These are phyloP conservation scores for Chaetomiaceae sp. DNA, from an alignment of 2,329 filamentous ascomycete genomes.

Conservation along the genomic window DNA sequence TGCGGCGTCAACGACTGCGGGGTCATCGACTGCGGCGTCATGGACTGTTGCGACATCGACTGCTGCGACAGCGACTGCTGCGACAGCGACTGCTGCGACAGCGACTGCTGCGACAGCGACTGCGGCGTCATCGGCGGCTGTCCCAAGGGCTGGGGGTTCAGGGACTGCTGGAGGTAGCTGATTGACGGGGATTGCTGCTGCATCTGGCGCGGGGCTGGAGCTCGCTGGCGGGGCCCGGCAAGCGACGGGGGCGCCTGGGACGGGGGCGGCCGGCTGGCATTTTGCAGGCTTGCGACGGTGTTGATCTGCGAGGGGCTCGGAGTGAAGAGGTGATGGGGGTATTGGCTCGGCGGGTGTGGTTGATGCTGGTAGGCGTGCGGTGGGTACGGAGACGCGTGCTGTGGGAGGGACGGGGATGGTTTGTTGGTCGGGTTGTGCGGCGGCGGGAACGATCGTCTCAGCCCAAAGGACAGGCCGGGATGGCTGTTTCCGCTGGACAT, in stretches of 20 bases:
- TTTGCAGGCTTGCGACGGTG: conserved; percentile 46
- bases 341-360: conserved; percentile 38
- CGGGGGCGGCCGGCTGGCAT: conserved; percentile 39
- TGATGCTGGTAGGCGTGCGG: conserved; percentile 47
- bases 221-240: conserved; percentile 42
- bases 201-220: conserved; percentile 44
- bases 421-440: conserved; percentile 50
- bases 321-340: conserved; percentile 51
- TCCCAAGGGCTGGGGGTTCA: conserved; percentile 31
- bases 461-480: conserved; percentile 49
- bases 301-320: conserved; percentile 44
- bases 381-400: conserved; percentile 49
- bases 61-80: conserved; percentile 25
- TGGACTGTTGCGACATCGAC: too few species aligned
- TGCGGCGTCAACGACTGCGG: conserved; percentile 12
- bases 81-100: conserved; percentile 20
- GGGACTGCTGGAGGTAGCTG: conserved; percentile 34
- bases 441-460: conserved; percentile 47
- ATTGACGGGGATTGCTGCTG: conserved; percentile 34
- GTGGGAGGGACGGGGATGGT: conserved; percentile 49
- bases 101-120: conserved; percentile 16
- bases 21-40: conserved; percentile 6
- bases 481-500: conserved; percentile 45
- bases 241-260: conserved; percentile 47
- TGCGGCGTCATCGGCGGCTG: conserved; percentile 25